Evolutionary conservation across 495 filamentous ascomycete genomes (phyloP).

Genomic region (Hyaloscypha finlandica): DNA sequence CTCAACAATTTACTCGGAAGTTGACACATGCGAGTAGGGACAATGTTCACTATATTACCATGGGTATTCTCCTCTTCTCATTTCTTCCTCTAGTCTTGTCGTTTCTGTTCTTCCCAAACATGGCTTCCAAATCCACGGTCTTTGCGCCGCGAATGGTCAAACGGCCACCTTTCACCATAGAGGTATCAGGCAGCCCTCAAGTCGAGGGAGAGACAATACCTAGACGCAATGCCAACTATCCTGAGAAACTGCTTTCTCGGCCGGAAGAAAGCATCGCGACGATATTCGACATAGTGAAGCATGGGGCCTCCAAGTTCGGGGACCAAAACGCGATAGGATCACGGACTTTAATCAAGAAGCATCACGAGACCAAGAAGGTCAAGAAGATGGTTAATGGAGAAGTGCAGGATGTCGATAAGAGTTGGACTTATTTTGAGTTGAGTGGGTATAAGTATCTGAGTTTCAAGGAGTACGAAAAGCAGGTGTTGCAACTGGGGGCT

Average conservation of each 20-base stretch:
- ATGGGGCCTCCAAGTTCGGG: constrained; percentile 52
- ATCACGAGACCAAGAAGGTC: constrained; percentile 64
- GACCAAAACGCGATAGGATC: constrained; percentile 59
- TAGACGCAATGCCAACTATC: constrained; percentile 54
- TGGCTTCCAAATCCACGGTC: constrained; percentile 3
- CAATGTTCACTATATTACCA: too few relatives aligned
- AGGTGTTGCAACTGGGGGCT: constrained; percentile 52
- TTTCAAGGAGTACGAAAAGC: constrained; percentile 60
- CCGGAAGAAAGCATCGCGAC: constrained; percentile 56
- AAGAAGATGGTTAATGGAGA: constrained; percentile 64
- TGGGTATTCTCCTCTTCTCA: too few relatives aligned
- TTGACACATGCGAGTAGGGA: too few relatives aligned
- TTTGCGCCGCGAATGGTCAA: constrained; percentile 38
- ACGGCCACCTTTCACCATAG: constrained; percentile 56
- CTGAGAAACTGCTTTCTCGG: constrained; percentile 49
- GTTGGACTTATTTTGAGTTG: constrained; percentile 68
- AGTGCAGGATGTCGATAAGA: constrained; percentile 60
- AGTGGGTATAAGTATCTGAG: constrained; percentile 60
- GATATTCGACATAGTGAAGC: constrained; percentile 57
- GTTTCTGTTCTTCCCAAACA: background rate
- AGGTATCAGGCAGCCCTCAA: constrained; percentile 47
- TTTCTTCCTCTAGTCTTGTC: too few relatives aligned
- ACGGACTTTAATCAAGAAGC: constrained; percentile 58
- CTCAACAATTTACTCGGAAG: too few relatives aligned
- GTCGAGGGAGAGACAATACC: constrained; percentile 66